Evolutionary conservation across 2,329 filamentous ascomycete genomes (phyloP), one percentile per base, ranked within the genome.

Genomic region (Colletotrichum spaethianum): DNA sequence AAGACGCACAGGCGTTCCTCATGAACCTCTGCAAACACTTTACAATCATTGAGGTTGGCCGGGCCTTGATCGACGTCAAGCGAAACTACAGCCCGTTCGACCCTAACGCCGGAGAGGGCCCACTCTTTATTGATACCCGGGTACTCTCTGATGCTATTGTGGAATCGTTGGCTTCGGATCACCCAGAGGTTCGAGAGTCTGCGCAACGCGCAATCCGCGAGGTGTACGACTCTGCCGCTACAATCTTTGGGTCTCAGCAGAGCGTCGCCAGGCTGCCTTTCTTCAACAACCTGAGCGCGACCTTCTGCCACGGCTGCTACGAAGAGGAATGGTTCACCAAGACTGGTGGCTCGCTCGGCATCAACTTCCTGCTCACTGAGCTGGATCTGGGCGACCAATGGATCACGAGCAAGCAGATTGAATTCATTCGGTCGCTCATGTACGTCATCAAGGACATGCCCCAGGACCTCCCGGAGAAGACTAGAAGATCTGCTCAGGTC

Each of bases 281-380:
- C 82, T 99, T 99, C 83, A 89, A 88, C 70, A 92, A 96, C 77
- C 86, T 99, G 7, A 92, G 93, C 48, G 93, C 91, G 72, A 92
- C 92, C 0, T 98, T 98, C 80, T 96, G 94, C 76, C 96, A 99
- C 80, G 95, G 94, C 75, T 99, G 96, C 80, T 95, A 98, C 77
- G 95, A 96, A 77, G 96, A 99, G 80, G 96, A 99, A 78, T 99
- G 97, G 96, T 99, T 98, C 79, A 95, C 95, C 63, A 99, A 99
- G 83, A 93, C 95, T 46, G 96, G 96, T 60, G 96, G 96, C 48
- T 95, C 93, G 65, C 85, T 96, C 26, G 97, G 97, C 67, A 98
- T 99, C 77, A 93, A 94, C 78, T 92, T 97, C 68, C 85, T 99
- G 70, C 92, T 96, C 40, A 96, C 94, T 2, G 93, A 96, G 76